Conservation (phyloP, 106 monocot species). For the Agapanthus africanus region DNA sequence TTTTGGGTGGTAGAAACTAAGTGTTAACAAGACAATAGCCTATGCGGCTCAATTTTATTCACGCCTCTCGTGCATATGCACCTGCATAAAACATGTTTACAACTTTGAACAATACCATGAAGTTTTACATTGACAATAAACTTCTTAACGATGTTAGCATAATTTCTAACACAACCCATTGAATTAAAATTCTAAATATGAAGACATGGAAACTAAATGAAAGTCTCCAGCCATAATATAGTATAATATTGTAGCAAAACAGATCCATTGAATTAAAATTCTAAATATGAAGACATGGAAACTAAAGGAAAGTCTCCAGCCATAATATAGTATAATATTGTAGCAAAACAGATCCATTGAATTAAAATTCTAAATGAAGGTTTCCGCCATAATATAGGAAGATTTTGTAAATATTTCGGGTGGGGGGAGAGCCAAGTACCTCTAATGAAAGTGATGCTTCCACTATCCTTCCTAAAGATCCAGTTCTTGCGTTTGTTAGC, state of each 20-base stretch:
- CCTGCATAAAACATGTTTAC: too few relatives aligned
- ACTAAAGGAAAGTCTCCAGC: not conserved
- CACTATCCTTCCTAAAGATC: conserved; percentile 23
- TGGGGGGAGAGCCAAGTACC: conserved; percentile 26
- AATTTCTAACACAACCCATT: too few relatives aligned
- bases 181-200: not conserved
- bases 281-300: not conserved
- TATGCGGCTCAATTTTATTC: too few relatives aligned
- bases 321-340: not conserved
- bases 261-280: too few relatives aligned
- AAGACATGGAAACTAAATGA: not conserved
- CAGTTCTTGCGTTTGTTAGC: conserved; percentile 24
- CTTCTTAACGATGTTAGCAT: too few relatives aligned
- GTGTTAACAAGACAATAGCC: too few relatives aligned
- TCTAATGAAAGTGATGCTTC: conserved; percentile 17
- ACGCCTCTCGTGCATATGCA: too few relatives aligned
- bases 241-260: not conserved
- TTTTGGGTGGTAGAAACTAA: too few relatives aligned
- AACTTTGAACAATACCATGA: too few relatives aligned
- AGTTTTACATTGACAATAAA: too few relatives aligned
- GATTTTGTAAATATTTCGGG: too few relatives aligned
- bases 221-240: not conserved
- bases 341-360: not conserved
- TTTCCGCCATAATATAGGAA: not conserved
- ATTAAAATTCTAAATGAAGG: not conserved